Evolutionary conservation across 345 rosid species (phyloP).

Genomic region (Hypericum perforatum): DNA sequence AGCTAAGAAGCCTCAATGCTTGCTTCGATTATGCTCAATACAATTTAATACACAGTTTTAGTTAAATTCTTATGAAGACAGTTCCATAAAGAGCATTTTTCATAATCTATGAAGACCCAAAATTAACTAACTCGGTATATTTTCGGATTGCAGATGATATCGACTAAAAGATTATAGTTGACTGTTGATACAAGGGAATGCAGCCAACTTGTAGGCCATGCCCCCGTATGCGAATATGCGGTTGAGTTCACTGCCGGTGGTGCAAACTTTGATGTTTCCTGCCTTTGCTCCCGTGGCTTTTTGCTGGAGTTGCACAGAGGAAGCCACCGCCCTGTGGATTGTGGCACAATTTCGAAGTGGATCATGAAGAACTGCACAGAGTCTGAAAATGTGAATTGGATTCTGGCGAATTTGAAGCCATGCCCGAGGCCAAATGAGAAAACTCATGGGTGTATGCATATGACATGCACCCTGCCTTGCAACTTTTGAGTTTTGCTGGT

Average conservation of each 20-base stretch:
- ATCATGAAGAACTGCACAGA: conserved; percentile 21
- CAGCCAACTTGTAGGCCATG: neutral
- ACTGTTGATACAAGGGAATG: neutral
- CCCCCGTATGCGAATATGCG: neutral
- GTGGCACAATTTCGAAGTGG: conserved; percentile 27
- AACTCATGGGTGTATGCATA: conserved; percentile 23
- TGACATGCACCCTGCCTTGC: too few relatives aligned
- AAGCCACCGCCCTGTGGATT: conserved; percentile 23
- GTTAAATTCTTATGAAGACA: too few relatives aligned
- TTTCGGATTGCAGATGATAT: too few relatives aligned
- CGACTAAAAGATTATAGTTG: too few relatives aligned
- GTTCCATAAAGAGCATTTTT: too few relatives aligned
- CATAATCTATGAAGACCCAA: too few relatives aligned
- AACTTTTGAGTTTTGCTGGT: conserved; percentile 22
- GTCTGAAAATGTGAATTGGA: conserved; percentile 21
- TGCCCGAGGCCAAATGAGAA: conserved; percentile 35
- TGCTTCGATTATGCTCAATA: too few relatives aligned
- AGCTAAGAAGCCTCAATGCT: too few relatives aligned
- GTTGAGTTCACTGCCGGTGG: neutral
- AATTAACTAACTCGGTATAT: too few relatives aligned
- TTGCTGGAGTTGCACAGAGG: neutral
- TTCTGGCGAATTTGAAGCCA: conserved; percentile 22
- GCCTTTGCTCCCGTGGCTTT: neutral
- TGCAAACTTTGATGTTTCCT: neutral
- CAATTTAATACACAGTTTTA: too few relatives aligned